phyloP scores from a whole-genome alignment of 1,284 basidiomycete species.

The Megacollybia platyphylla region DNA sequence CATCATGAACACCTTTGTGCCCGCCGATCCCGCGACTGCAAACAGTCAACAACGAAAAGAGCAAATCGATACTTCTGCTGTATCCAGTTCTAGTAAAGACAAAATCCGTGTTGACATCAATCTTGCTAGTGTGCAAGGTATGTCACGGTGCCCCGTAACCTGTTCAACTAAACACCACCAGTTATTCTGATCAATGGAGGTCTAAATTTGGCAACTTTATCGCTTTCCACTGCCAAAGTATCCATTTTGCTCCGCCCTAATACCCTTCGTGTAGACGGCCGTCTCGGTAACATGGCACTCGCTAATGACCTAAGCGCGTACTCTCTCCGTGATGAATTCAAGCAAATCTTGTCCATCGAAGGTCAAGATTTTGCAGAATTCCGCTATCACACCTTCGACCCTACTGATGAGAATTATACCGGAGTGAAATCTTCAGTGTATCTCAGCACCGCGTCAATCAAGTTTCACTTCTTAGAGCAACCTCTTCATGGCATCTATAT shows the following conservation, averaged over 20 bases:
- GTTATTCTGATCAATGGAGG: constrained; percentile 79
- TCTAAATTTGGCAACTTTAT: constrained; percentile 71
- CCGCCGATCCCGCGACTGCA: constrained; percentile 11
- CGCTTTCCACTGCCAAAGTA: constrained; percentile 87
- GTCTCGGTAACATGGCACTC: constrained; percentile 79
- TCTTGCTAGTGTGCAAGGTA: constrained; percentile 80
- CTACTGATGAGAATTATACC: constrained; percentile 50
- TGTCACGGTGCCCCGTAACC: constrained; percentile 11
- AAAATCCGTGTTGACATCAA: constrained; percentile 82
- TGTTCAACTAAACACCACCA: constrained; percentile 13
- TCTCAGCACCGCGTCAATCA: constrained; percentile 85
- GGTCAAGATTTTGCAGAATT: constrained; percentile 95
- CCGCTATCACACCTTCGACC: constrained; percentile 88
- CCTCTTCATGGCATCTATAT: constrained; percentile 79
- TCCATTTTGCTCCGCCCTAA: constrained; percentile 66
- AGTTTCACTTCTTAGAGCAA: constrained; percentile 80
- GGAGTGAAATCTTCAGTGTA: constrained; percentile 84
- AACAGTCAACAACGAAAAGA: constrained; percentile 3
- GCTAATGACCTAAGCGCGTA: constrained; percentile 62
- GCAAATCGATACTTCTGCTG: constrained; percentile 2
- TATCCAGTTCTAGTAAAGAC: constrained; percentile 16
- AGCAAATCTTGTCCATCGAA: constrained; percentile 87
- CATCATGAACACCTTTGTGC: constrained; percentile 92
- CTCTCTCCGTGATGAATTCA: constrained; percentile 58
- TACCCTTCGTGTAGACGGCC: constrained; percentile 73